Base-by-base conservation (phyloP, 768 basidiomycete species). In the Calvatia gigantea region DNA sequence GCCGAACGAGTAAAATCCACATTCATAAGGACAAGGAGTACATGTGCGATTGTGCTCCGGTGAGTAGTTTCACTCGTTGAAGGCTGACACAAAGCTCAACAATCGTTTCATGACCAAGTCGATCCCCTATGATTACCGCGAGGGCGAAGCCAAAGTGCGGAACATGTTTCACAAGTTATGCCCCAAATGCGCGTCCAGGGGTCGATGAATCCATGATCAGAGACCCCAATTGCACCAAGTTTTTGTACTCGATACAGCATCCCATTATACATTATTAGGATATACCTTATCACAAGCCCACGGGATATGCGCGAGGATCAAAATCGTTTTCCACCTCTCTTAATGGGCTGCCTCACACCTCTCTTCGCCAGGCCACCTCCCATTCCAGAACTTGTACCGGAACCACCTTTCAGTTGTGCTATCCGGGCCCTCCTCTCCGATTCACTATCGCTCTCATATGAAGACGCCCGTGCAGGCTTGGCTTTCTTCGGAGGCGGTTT, bases 321-420 rank as follows among this genome's bases (percentile, higher is more conserved):
- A 74, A 89, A 91, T 59, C 85, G 80, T 67, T 82, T 87, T 28
- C 84, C 87, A 32, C 86, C 86, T 60, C 89, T 81, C 70, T 85
- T 90, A 58, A 91, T 74, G 4, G 89, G 89, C 61, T 91, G 89
- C 62, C 83, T 80, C 41, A 83, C 75, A 37, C 84, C 84, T 51
- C 83, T 74, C 58, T 82, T 74, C 53, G 75, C 74, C 21, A 59
- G 59, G 27, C 62, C 62, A 7, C 56, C 48, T n/a, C 52, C 17
- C 28, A 15, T 37, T 9, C 57, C 59, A 46, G 68, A 62, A 39
- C 67, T 64, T 45, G 65, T 60, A 32, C 75, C 76, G 49, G 64
- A 60, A 41, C 75, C 76, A 56, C 68, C 69, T 58, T 70, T 81
- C 51, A 74, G 67, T 61, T 70, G 73, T 45, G 75, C 69, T 21